These are phyloP conservation scores for Ramaria sp. DNA, from an alignment of 768 basidiomycete genomes.

Conservation along the genomic window DNA sequence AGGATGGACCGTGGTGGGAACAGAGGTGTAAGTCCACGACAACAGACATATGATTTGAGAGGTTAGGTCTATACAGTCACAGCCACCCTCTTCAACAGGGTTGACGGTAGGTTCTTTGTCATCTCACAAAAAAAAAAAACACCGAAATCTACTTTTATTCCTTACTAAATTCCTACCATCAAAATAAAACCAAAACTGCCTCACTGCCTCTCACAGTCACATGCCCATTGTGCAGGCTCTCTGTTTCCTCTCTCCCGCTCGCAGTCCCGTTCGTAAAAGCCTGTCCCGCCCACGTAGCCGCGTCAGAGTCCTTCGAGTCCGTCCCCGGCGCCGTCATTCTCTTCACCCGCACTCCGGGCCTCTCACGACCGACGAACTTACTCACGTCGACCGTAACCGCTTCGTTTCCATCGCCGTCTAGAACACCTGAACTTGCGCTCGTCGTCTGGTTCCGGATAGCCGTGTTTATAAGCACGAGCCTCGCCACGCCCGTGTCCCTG, in stretches of 20 bases:
- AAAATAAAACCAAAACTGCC: constrained; percentile 16
- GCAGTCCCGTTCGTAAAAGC: constrained; percentile 21
- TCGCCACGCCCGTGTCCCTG: constrained; percentile 9
- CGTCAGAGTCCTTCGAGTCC: constrained; percentile 18
- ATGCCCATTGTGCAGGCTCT: constrained; percentile 13
- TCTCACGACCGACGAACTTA: background rate
- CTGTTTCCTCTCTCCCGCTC: constrained; percentile 15
- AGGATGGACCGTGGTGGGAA: no score
- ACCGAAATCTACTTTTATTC: no score
- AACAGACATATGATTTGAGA: no score
- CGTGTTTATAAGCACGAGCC: constrained; percentile 21
- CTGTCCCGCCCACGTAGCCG: constrained; percentile 21
- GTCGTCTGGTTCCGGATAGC: constrained; percentile 16
- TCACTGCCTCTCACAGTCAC: constrained; percentile 20
- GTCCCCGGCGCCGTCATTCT: constrained; percentile 21
- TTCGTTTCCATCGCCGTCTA: constrained; percentile 9
- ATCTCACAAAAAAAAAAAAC: no score
- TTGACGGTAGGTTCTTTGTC: no score
- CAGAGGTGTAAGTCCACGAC: no score
- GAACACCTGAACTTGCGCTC: constrained; percentile 5
- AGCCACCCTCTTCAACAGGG: no score
- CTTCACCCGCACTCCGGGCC: constrained; percentile 14
- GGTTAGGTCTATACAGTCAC: no score
- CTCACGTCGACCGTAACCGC: background rate
- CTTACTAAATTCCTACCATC: background rate